These are phyloP conservation scores for Roridomyces roridus DNA, from an alignment of 768 basidiomycete genomes.

Conservation along the genomic window DNA sequence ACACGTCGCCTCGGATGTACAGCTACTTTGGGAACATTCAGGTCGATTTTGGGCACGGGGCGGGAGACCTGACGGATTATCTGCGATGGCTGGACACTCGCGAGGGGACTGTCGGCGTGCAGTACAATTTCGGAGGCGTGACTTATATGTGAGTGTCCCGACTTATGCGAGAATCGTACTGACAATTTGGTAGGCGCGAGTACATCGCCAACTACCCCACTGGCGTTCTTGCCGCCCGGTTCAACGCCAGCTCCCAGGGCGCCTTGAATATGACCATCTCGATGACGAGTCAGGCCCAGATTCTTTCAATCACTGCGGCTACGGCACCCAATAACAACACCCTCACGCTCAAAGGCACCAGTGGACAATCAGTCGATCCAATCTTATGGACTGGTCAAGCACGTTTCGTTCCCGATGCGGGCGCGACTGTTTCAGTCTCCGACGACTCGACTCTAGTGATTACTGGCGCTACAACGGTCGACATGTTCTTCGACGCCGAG, in stretches of 20 bases:
- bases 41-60: slow-evolving; percentile 8
- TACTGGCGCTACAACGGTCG: slow-evolving; percentile 5
- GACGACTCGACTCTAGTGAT: slow-evolving; percentile 4
- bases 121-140: slow-evolving; percentile 4
- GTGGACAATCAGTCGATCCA: slow-evolving; percentile 4
- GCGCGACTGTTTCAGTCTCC: background rate
- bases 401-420: slow-evolving; percentile 5
- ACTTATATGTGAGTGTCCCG: slow-evolving; percentile 5
- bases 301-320: slow-evolving; percentile 3
- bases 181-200: slow-evolving; percentile 6
- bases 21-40: slow-evolving; percentile 9
- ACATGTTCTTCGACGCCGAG: slow-evolving; percentile 13
- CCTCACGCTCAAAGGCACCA: slow-evolving; percentile 2
- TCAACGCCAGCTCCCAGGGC: slow-evolving; percentile 5
- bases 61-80: slow-evolving; percentile 1
- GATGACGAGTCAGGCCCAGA: slow-evolving; percentile 1
- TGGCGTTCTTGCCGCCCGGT: slow-evolving; percentile 8
- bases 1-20: slow-evolving; percentile 6
- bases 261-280: slow-evolving; percentile 11
- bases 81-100: slow-evolving; percentile 12
- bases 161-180: background rate
- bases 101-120: slow-evolving; percentile 4
- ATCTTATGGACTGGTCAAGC: slow-evolving; percentile 12
- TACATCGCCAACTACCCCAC: slow-evolving; percentile 8
- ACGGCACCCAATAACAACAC: slow-evolving; percentile 7